Percentiles rank a stretch among this genome's conserved stretches.
Evolutionary conservation across 202 grass and related monocot species (phyloP).

Genomic region (Cymbopogon flexuosus): DNA sequence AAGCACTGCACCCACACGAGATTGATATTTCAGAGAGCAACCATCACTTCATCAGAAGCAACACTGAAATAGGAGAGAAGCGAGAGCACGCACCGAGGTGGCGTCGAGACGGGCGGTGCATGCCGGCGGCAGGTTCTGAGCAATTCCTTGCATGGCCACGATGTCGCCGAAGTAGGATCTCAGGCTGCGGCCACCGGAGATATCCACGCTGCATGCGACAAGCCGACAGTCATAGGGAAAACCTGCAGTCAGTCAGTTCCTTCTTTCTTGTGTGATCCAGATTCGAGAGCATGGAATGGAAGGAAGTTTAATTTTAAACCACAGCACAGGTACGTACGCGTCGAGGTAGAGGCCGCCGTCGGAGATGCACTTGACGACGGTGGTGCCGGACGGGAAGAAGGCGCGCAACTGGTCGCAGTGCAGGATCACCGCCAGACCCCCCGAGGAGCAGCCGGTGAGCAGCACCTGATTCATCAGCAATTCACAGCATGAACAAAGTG

Average conservation of each 20-base stretch:
- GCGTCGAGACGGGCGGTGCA: conserved; percentile 66
- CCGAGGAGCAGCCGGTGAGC: conserved; percentile 76
- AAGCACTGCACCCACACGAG: conserved; percentile 57
- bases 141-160: conserved; percentile 52
- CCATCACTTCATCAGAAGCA: not conserved
- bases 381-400: conserved; percentile 36
- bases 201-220: conserved; percentile 52
- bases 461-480: conserved; percentile 19
- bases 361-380: conserved; percentile 75
- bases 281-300: too few species aligned
- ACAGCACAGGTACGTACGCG: conserved; percentile 38
- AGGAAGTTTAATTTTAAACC: not conserved
- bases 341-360: conserved; percentile 84
- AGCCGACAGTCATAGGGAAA: not conserved
- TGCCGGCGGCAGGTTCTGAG: conserved; percentile 41
- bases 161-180: conserved; percentile 52
- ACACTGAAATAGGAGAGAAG: too few species aligned
- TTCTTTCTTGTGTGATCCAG: not conserved
- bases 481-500: not conserved
- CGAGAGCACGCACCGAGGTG: conserved; percentile 40
- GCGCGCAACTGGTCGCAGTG: conserved; percentile 71
- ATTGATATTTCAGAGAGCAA: not conserved
- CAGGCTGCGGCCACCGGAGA: conserved; percentile 47
- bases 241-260: not conserved
- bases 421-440: conserved; percentile 54